Evolutionary conservation across 345 rosid genomes (phyloP).

Genomic region (Euphorbia pulcherrima): DNA sequence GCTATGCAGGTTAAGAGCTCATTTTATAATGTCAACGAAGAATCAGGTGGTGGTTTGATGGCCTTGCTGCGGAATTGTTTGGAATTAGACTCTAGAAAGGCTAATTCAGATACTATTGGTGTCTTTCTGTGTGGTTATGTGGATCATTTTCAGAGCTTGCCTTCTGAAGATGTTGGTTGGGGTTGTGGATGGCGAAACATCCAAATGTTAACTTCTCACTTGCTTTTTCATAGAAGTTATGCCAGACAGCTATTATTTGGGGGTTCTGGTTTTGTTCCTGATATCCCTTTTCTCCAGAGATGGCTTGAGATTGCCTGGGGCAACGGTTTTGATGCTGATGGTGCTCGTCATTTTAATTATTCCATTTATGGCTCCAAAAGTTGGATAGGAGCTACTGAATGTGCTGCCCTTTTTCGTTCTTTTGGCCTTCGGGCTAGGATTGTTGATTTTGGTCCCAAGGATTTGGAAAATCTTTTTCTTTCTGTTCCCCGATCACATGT

Average conservation of each 20-base stretch:
- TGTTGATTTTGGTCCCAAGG: conserved; percentile 70
- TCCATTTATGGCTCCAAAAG: conserved; percentile 45
- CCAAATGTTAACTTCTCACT: conserved; percentile 69
- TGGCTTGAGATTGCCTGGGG: conserved; percentile 89
- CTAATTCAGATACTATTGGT: conserved; percentile 17
- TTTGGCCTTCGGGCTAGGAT: conserved; percentile 69
- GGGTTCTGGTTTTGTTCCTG: conserved; percentile 69
- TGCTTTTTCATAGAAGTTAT: conserved; percentile 47
- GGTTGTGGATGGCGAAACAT: conserved; percentile 87
- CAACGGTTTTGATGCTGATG: conserved; percentile 61
- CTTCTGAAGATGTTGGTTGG: conserved; percentile 65
- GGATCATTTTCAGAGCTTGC: conserved; percentile 58
- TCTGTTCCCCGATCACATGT: conserved; percentile 53
- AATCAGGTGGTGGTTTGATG: conserved; percentile 45
- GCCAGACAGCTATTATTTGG: conserved; percentile 50
- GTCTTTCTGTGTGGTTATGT: conserved; percentile 44
- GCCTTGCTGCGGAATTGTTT: conserved; percentile 45
- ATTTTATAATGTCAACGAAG: conserved; percentile 35
- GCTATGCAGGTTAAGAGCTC: conserved; percentile 41
- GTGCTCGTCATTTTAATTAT: conserved; percentile 54
- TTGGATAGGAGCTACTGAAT: conserved; percentile 75
- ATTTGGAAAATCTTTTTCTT: conserved; percentile 42
- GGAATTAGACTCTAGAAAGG: conserved; percentile 32
- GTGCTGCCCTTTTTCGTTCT: conserved; percentile 69
- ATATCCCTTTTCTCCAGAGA: conserved; percentile 56